Base-by-base conservation (phyloP, 75 land plant genomes). In the Adiantum capillusveneris region DNA sequence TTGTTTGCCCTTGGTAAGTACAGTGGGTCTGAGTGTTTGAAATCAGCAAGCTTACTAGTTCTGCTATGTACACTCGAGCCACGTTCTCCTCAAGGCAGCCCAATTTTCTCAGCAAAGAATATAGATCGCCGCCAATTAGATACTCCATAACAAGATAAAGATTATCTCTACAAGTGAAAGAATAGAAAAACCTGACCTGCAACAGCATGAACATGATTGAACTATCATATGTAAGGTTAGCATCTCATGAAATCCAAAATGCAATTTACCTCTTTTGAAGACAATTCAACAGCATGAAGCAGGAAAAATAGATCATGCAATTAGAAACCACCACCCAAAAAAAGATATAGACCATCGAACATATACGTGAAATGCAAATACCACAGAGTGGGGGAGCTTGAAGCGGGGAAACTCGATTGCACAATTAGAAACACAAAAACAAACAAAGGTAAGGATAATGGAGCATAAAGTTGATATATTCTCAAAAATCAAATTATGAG, bases 141-240 rank as follows among this genome's bases (percentile, higher is more conserved):
- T 95, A 95, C 76, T 95, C 99, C 99, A 95, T 95, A 44, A 95
- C 99, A 58, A 95, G 81, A 72, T 95, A 95, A 34, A 95, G 75
- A 57, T 95, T 95, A 41, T 95, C 99, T 61, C 84, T 82, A 53
- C 96, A 95, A 37, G 99, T 95, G 58, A 95, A 95, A 13, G 99
- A 95, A 73, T 95, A 95, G 64, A 95, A 95, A 65, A 95, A 95
- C 11, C 99, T 89, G 25, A 95, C 99, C 99, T 95, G 67, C 57
- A 34, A 20, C 20, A 72, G 56, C 37, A 34, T 34, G 9, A 34
- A 34, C 9, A 9, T 34, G 21, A 11, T 25, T 21, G 52, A 50
- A 5, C 3, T 21, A 5, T 7, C 52, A 21, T 50, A 50, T 50
- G 52, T 50, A 12, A 43, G 12, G 17, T 17, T 17, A 43, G 17